phyloP scores from a whole-genome alignment of 2,329 filamentous ascomycete genomes.

The Fusarium irregulare region DNA sequence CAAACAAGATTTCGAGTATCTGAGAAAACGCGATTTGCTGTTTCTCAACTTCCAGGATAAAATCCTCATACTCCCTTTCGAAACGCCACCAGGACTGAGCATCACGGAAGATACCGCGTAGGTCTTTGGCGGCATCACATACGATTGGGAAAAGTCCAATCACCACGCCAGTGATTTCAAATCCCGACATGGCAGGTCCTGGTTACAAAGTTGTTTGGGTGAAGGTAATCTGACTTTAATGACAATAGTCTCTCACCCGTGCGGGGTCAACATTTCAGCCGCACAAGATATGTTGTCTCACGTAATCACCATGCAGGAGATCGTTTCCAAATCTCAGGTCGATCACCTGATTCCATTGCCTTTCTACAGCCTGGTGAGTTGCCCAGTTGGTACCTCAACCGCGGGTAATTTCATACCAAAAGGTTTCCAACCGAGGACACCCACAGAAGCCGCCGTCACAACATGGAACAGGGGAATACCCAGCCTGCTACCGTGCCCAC shows the following conservation, averaged over 20 bases:
- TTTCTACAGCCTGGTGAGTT: too few species aligned
- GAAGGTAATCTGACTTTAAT: rapidly evolving
- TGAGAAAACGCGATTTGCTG: not conserved
- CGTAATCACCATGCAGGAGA: not conserved
- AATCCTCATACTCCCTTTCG: not conserved
- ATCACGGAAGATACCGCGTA: not conserved
- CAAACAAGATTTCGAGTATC: not conserved
- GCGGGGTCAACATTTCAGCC: not conserved
- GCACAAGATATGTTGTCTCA: not conserved
- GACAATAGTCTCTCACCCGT: rapidly evolving
- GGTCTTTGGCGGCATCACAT: not conserved
- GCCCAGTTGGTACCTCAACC: too few species aligned
- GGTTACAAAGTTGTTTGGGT: too few species aligned
- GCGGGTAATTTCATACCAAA: too few species aligned
- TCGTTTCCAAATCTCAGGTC: not conserved
- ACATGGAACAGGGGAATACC: not conserved
- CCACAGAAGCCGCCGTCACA: not conserved
- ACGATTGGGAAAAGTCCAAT: not conserved
- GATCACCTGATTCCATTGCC: too few species aligned
- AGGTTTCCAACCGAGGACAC: too few species aligned
- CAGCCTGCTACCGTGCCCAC: rapidly evolving
- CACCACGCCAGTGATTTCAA: not conserved
- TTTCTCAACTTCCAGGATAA: not conserved
- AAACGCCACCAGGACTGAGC: not conserved
- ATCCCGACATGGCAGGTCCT: not conserved